Conservation (phyloP, 768 basidiomycete genomes). For the Scleroderma citrinum region DNA sequence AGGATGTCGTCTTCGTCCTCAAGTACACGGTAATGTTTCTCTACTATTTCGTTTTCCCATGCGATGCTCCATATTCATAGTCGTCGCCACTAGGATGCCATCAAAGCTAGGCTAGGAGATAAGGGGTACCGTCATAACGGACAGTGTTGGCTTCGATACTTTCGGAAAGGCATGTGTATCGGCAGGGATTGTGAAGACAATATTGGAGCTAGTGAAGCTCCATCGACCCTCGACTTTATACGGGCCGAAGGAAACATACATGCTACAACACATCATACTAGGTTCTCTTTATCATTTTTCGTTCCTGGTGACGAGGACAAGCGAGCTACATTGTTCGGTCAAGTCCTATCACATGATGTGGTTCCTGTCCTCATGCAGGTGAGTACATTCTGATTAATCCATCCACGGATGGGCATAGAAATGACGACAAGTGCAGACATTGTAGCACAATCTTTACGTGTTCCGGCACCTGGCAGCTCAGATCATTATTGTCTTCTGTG, state of each 20-base stretch:
- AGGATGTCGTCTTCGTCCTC: conserved; percentile 16
- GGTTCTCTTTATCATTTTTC: conserved; percentile 17
- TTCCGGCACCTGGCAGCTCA: conserved; percentile 18
- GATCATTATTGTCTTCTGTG: conserved; percentile 13
- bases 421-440: conserved; percentile 9
- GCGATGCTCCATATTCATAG: too few species aligned
- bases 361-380: conserved; percentile 21
- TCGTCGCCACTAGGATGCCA: conserved; percentile 3
- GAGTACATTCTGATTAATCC: neutral
- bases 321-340: conserved; percentile 16
- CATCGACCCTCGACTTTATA: conserved; percentile 8
- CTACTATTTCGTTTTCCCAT: neutral
- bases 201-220: conserved; percentile 17
- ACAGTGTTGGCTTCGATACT: neutral
- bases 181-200: conserved; percentile 23
- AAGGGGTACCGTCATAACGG: neutral
- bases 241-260: conserved; percentile 6
- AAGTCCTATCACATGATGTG: conserved; percentile 18
- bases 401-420: neutral
- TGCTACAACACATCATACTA: conserved; percentile 19
- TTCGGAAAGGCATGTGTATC: conserved; percentile 20
- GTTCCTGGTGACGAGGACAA: conserved; percentile 14
- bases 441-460: conserved; percentile 17
- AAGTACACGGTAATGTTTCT: conserved; percentile 12
- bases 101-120: conserved; percentile 8